phyloP scores from a whole-genome alignment of 164 flowering plant genomes.

The grape (Vitis vinifera) region DNA sequence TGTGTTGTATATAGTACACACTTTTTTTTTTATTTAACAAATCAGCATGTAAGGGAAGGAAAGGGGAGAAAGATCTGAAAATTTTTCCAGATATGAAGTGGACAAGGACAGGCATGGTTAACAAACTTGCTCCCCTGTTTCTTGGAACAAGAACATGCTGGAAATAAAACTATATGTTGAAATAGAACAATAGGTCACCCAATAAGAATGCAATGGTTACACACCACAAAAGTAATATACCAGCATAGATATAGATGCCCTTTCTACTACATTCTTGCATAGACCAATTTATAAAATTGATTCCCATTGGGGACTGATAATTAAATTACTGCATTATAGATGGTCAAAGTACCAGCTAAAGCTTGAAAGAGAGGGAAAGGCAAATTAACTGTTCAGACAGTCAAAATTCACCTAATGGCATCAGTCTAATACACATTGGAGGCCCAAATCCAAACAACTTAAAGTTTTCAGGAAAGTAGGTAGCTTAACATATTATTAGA shows the following conservation, averaged over 20 bases:
- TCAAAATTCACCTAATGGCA: neutral
- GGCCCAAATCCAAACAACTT: no score
- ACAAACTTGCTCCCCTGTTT: neutral
- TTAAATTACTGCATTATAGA: neutral
- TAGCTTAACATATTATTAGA: neutral
- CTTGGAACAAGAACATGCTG: neutral
- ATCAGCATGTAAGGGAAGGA: neutral
- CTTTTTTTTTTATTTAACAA: neutral
- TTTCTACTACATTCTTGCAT: neutral
- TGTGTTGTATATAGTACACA: no score
- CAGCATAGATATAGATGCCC: no score
- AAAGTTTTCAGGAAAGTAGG: no score
- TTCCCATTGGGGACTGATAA: neutral
- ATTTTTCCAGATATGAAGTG: neutral
- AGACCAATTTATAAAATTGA: neutral
- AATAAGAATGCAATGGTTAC: neutral
- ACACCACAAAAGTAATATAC: no score
- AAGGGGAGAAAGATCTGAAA: neutral
- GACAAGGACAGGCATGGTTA: no score
- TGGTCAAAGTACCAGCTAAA: neutral
- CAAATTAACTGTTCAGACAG: neutral
- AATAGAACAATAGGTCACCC: neutral
- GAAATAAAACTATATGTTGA: neutral
- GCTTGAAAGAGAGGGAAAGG: neutral
- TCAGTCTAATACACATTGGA: neutral